Conservation (phyloP, 2,329 filamentous ascomycete genomes). For the Gnomoniopsis smithogilvyi region DNA sequence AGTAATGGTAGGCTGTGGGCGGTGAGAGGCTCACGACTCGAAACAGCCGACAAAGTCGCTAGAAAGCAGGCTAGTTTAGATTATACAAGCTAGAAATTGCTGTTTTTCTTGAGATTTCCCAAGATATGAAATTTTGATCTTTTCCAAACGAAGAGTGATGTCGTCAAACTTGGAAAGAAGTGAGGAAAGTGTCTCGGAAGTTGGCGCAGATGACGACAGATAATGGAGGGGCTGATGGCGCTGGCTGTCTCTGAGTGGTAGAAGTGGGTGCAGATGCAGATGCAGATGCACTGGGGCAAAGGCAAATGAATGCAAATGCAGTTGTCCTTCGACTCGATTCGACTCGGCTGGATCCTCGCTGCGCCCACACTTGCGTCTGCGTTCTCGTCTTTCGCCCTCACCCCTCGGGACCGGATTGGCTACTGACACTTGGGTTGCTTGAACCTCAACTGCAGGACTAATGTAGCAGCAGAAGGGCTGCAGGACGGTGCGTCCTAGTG, state of each 20-base stretch:
- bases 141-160: background rate
- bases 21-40: too few relatives aligned
- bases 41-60: too few relatives aligned
- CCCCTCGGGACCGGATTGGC: background rate
- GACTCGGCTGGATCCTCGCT: background rate
- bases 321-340: too few relatives aligned
- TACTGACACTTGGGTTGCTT: background rate
- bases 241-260: background rate
- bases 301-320: too few relatives aligned
- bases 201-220: constrained; percentile 20
- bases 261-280: too few relatives aligned
- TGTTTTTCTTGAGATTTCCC: background rate
- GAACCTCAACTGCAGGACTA: background rate
- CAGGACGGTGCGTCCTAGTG: background rate
- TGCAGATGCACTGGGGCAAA: too few relatives aligned
- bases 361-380: too few relatives aligned
- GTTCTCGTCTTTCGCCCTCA: too few relatives aligned
- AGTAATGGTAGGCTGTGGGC: background rate
- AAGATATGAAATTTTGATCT: background rate
- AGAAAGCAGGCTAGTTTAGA: background rate
- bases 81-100: background rate
- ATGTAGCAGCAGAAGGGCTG: background rate
- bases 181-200: constrained; percentile 6
- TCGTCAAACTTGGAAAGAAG: background rate
- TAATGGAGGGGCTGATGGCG: constrained; percentile 17